Conservation (phyloP, 1,139 yeast species). For the Geotrichum aggregatum region DNA sequence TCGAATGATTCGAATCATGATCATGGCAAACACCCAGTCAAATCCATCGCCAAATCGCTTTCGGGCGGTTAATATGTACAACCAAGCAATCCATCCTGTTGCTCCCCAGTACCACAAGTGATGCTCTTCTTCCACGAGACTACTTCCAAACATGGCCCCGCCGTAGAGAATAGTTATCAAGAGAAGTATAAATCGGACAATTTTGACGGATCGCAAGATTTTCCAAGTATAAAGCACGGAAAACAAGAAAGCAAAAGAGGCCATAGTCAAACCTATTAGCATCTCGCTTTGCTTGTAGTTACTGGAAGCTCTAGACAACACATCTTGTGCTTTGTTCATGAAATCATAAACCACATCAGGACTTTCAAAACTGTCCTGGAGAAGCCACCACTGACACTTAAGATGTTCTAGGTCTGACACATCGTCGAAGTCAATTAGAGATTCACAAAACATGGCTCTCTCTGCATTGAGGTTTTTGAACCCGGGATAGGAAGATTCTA, state of each 20-base stretch:
- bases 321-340: conserved; percentile 42
- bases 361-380: conserved; percentile 14
- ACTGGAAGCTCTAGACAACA: conserved; percentile 64
- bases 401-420: conserved; percentile 29
- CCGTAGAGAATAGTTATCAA: conserved; percentile 48
- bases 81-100: conserved; percentile 39
- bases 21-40: conserved; percentile 39
- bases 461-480: conserved; percentile 20
- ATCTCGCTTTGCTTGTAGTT: conserved; percentile 61
- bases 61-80: conserved; percentile 32
- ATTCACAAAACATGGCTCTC: conserved; percentile 23
- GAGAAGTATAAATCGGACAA: conserved; percentile 31
- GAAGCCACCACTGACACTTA: conserved; percentile 27
- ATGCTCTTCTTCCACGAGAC: conserved; percentile 94
- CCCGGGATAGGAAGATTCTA: conserved; percentile 25
- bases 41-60: conserved; percentile 28
- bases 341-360: conserved; percentile 12
- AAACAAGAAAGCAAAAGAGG: conserved; percentile 32
- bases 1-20: conserved; percentile 57
- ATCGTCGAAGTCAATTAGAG: conserved; percentile 23
- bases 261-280: conserved; percentile 44
- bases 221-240: conserved; percentile 19
- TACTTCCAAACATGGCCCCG: conserved; percentile 74
- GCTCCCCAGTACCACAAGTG: conserved; percentile 91
- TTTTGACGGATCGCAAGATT: conserved; percentile 18